Evolutionary conservation across 148 eudicot species (phyloP).

Genomic region (Diospyros kaki): DNA sequence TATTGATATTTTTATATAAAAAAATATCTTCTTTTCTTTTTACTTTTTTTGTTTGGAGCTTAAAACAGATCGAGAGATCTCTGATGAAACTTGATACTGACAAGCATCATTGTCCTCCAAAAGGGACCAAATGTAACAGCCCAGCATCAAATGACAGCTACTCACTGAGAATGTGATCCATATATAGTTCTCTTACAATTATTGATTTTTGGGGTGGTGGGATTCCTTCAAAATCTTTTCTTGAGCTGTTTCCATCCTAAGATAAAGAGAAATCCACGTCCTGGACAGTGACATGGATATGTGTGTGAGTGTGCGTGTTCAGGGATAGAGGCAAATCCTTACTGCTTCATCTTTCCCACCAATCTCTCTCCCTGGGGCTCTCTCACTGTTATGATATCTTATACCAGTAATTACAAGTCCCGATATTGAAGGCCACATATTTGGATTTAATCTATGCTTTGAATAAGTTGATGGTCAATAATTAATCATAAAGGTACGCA

Average conservation of each 20-base stretch:
- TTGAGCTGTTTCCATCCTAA: slow-evolving; percentile 15
- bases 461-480: too few relatives aligned
- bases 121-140: slow-evolving; percentile 19
- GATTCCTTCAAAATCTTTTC: slow-evolving; percentile 20
- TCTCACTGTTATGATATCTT: not conserved
- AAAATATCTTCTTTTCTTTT: not conserved
- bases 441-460: not conserved
- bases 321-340: slow-evolving; percentile 23
- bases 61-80: slow-evolving; percentile 11
- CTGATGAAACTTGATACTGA: slow-evolving; percentile 13
- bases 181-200: slow-evolving; percentile 12
- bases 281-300: slow-evolving; percentile 20
- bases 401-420: too few relatives aligned
- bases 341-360: slow-evolving; percentile 14
- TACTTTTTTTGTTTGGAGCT: not conserved
- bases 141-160: slow-evolving; percentile 30
- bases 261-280: slow-evolving; percentile 15
- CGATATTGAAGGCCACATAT: too few relatives aligned
- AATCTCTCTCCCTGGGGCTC: not conserved
- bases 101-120: slow-evolving; percentile 13
- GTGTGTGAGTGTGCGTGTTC: not conserved
- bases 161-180: slow-evolving; percentile 15
- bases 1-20: not conserved
- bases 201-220: slow-evolving; percentile 19
- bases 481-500: not conserved